Base-by-base conservation (phyloP, 2,329 filamentous ascomycete species). In the Colletotrichum gigasporum region DNA sequence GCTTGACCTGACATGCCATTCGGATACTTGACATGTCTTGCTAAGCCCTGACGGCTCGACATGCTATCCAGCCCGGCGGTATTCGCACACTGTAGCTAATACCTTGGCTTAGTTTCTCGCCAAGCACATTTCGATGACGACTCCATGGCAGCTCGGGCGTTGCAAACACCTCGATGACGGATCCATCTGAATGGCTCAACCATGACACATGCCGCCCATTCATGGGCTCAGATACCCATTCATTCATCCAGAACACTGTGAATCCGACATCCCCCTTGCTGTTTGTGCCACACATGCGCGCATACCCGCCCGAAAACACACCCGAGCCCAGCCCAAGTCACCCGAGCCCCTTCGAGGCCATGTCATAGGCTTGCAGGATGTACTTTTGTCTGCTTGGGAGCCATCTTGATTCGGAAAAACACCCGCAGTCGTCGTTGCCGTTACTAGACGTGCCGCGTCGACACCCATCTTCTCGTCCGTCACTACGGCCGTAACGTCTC, bases 401-500 rank as follows among this genome's bases (percentile, higher is more conserved):
- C 42, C 35, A 34, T 62, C 35, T 50, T 30, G 52, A 57, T 62
- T 35, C 52, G 52, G 59, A 20, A 57, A 37, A 39, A 30, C 5
- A 42, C 52, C 44, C 59, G 34, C 42, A 50, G 18, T 11, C 35
- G 20, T 30, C 59, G 12, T 18, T 16, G 5, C 47, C 24, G 30
- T 45, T n/a, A n/a, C 58, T 56, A 37, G 30, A n/a, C 45, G 42
- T 30, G 11, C 20, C 28, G 37, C 26, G 14, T 35, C n/a, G 30
- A 10, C 32, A 47, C 24, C 44, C 18, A 16, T 18, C n/a, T 39
- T 26, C 18, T 54, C 44, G 24, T 30, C 45, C 47, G 32, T n/a
- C n/a, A 16, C 44, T 63, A 60, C 61, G 61, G 61, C 61, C 61
- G 61, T 60, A 63, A 14, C 45, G 47, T 59, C 20, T 18, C 28